Evolutionary conservation across 352 stramenopile species (phyloP).

Genomic region (Phytophthora multivora): DNA sequence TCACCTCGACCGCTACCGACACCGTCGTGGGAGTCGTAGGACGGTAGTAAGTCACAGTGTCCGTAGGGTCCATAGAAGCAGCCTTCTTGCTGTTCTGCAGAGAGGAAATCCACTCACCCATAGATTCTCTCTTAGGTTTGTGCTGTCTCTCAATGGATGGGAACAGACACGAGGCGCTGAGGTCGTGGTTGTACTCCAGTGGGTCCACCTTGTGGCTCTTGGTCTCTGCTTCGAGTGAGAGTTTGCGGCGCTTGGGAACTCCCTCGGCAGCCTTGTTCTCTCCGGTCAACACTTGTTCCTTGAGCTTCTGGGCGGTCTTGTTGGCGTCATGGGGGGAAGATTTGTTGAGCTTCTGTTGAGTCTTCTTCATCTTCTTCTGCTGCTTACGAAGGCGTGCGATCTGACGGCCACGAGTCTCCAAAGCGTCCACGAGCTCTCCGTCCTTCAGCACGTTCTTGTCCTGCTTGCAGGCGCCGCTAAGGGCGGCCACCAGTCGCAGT

Average conservation of each 20-base stretch:
- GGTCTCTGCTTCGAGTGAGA: conserved; percentile 36
- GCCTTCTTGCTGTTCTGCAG: conserved; percentile 29
- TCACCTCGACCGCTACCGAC: conserved; percentile 22
- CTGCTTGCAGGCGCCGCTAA: conserved; percentile 61
- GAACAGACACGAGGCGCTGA: conserved; percentile 29
- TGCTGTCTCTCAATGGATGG: conserved; percentile 39
- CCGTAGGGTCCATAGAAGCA: conserved; percentile 5
- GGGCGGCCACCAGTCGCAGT: conserved; percentile 51
- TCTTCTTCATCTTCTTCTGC: conserved; percentile 31
- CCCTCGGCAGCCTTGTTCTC: conserved; percentile 33
- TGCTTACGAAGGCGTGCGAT: conserved; percentile 53
- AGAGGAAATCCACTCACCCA: conserved; percentile 35
- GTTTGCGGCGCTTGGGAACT: conserved; percentile 47
- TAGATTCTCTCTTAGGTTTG: conserved; percentile 30
- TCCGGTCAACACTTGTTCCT: conserved; percentile 26
- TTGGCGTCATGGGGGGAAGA: conserved; percentile 5
- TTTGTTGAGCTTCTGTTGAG: conserved; percentile 24
- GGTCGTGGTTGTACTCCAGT: conserved; percentile 15
- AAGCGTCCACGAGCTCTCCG: conserved; percentile 59
- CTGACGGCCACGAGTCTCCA: conserved; percentile 59
- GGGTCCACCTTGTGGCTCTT: conserved; percentile 14
- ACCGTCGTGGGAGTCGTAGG: conserved; percentile 31
- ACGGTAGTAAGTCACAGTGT: conserved; percentile 24
- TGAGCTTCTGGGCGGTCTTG: conserved; percentile 52
- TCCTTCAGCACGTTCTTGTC: conserved; percentile 77